phyloP scores from a whole-genome alignment of 2,329 filamentous ascomycete species.

The Lachnellula suecica region DNA sequence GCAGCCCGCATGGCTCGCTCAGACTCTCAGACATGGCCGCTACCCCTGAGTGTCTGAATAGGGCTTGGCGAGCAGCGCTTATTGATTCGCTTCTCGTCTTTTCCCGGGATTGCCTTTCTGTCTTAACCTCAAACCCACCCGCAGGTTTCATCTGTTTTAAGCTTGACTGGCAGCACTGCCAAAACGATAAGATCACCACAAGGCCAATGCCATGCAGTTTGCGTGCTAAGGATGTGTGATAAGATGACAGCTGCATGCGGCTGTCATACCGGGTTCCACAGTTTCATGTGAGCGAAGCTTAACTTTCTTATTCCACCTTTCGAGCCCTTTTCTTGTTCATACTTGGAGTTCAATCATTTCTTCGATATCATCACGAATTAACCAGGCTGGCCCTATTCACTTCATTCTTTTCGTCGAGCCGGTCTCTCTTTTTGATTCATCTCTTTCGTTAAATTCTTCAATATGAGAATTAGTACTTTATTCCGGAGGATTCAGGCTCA shows the following conservation, averaged over 20 bases:
- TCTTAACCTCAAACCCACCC: background rate
- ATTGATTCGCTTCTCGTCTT: background rate
- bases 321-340: background rate
- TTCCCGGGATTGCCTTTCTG: background rate
- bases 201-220: background rate
- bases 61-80: background rate
- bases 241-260: background rate
- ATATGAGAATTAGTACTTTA: slow-evolving; percentile 3
- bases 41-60: background rate
- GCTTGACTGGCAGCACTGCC: background rate
- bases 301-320: background rate
- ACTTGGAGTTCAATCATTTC: background rate
- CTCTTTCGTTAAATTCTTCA: background rate
- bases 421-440: slow-evolving; percentile 4
- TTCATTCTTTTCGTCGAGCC: slow-evolving; percentile 4
- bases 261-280: background rate
- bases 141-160: background rate
- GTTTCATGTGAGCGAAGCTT: slow-evolving; percentile 1
- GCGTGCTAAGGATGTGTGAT: background rate
- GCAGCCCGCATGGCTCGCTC: background rate
- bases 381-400: slow-evolving; percentile 1
- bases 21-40: background rate
- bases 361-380: background rate
- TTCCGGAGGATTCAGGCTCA: background rate
- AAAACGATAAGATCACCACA: background rate